phyloP scores from a whole-genome alignment of 2,329 filamentous ascomycete genomes.

The Trichoderma oligosporum region DNA sequence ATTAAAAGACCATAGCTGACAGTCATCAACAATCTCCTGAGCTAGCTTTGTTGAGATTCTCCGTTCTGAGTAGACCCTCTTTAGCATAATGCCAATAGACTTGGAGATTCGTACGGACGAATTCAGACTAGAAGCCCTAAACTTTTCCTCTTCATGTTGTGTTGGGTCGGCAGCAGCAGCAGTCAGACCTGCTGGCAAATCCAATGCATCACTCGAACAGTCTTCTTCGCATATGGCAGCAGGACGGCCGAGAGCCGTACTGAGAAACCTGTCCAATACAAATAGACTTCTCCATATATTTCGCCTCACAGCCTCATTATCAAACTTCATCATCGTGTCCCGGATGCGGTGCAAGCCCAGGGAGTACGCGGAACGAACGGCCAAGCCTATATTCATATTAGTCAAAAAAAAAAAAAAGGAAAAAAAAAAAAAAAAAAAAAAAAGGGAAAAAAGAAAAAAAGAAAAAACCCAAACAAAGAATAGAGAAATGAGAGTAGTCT shows the following conservation, averaged over 20 bases:
- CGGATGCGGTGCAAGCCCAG: constrained; percentile 57
- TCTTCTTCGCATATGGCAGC: constrained; percentile 59
- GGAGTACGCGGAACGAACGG: constrained; percentile 59
- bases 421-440: no score
- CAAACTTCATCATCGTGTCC: constrained; percentile 55
- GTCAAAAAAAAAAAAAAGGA: background rate
- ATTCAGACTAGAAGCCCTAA: constrained; percentile 40
- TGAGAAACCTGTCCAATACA: constrained; percentile 60
- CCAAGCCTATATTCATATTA: constrained; percentile 49
- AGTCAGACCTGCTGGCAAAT: constrained; percentile 4
- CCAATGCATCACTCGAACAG: constrained; percentile 50
- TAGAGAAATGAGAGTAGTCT: background rate
- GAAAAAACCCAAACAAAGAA: background rate
- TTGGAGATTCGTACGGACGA: constrained; percentile 55
- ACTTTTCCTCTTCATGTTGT: constrained; percentile 11
- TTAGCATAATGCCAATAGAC: constrained; percentile 55
- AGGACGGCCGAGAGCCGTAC: constrained; percentile 59
- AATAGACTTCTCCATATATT: constrained; percentile 64
- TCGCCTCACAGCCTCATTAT: constrained; percentile 39
- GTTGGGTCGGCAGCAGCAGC: background rate
- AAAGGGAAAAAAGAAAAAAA: background rate
- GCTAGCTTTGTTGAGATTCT: constrained; percentile 56
- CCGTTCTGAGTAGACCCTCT: constrained; percentile 56
- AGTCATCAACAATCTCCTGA: constrained; percentile 48
- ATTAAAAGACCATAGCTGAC: constrained; percentile 20